These are phyloP conservation scores for Colletotrichum spinosum DNA, from an alignment of 2,329 filamentous ascomycete genomes.

Conservation along the genomic window DNA sequence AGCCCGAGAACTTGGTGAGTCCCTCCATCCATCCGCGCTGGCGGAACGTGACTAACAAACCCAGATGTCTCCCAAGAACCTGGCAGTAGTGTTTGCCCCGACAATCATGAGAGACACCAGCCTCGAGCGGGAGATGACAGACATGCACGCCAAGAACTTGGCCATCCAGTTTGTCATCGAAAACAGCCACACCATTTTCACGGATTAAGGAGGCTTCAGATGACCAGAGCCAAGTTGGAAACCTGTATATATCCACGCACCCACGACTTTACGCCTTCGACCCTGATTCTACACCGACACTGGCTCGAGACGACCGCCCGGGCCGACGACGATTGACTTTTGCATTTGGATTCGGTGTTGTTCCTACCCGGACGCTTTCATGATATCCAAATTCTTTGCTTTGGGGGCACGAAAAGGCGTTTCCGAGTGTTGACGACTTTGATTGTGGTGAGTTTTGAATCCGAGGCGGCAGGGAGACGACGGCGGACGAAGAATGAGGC, in stretches of 20 bases:
- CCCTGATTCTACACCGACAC: slow-evolving; percentile 21
- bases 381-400: slow-evolving; percentile 38
- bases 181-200: slow-evolving; percentile 86
- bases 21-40: background rate
- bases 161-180: slow-evolving; percentile 95
- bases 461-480: slow-evolving; percentile 4
- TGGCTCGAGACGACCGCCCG: slow-evolving; percentile 3
- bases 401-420: slow-evolving; percentile 26
- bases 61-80: slow-evolving; percentile 94
- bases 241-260: slow-evolving; percentile 36
- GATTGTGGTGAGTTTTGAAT: slow-evolving; percentile 24
- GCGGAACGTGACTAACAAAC: slow-evolving; percentile 3
- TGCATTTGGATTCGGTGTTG: slow-evolving; percentile 27
- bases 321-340: slow-evolving; percentile 17
- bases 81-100: slow-evolving; percentile 96
- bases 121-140: slow-evolving; percentile 93
- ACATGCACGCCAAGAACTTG: slow-evolving; percentile 93
- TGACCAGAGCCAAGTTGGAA: slow-evolving; percentile 21
- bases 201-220: slow-evolving; percentile 48
- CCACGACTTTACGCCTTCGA: slow-evolving; percentile 31
- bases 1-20: slow-evolving; percentile 85
- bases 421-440: slow-evolving; percentile 24
- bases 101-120: slow-evolving; percentile 95
- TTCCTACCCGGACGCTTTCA: slow-evolving; percentile 31
- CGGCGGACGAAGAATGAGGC: slow-evolving; percentile 20